Evolutionary conservation across 2,329 filamentous ascomycete genomes (phyloP), one percentile per base, ranked within the genome.

Genomic region (Verticillium albo-atrum): DNA sequence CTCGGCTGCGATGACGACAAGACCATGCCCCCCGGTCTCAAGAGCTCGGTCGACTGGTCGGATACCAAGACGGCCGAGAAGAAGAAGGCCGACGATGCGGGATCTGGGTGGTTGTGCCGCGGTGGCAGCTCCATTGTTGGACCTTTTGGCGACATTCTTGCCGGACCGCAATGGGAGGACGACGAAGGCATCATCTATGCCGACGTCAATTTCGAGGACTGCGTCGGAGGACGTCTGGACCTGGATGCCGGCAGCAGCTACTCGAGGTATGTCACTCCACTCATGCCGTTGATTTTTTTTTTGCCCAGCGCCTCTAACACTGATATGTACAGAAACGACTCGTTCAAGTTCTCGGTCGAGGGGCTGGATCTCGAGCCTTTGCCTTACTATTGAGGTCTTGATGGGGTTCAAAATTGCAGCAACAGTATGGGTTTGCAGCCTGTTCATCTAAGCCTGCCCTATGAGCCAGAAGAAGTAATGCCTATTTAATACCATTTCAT

Each of bases 171-270:
- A 60, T 97, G 92, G 92, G 90, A 96, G 61, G 88, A 93, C 61
- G 74, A 88, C 58, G 80, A 85, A 4, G 83, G 85, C 0, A 72
- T 97, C 30, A 75, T 92, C 56, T 83, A 84, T 34, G 81, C 85
- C 1, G 90, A 95, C 64, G 88, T 93, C 3, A 92, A 97, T 68
- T 89, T 97, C 68, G 90, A 96, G 54, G 92, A 97, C 65, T 97
- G 93, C 67, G 84, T 92, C 65, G 81, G 91, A 10, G 93, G 92
- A 0, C 79, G 91, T 57, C 72, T 97, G 64, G 92, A 97, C 71
- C 72, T 97, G 54, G 93, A 97, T 76, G 87, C 91, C 37, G 91
- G 86, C 2, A 93, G 93, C 0, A 92, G 89, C 69, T 97, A 96
- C 73, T 93, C 91, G 2, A 82, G 92, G 71, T 89, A 82, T 63